Percentiles rank a stretch among this genome's conserved stretches.
Conservation (phyloP, 2,329 filamentous ascomycete species). For the Fusarium chlamydosporum region DNA sequence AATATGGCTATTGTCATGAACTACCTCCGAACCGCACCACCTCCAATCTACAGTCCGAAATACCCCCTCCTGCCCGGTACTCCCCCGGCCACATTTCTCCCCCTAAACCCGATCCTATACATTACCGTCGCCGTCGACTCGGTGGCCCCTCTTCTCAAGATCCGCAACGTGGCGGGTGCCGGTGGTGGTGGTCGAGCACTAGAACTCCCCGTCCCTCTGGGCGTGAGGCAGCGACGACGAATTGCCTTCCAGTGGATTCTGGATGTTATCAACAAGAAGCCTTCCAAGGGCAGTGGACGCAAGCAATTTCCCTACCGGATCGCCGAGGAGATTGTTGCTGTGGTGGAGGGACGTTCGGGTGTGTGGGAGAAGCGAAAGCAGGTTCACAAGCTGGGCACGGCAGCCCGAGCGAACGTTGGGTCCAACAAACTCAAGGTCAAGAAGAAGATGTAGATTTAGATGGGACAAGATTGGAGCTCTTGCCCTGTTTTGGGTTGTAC, state of each 20-base stretch:
- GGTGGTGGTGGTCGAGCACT: conserved; percentile 89
- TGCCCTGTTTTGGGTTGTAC: conserved; percentile 42
- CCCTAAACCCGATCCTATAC: conserved; percentile 90
- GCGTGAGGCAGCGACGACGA: conserved; percentile 80
- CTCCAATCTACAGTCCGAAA: conserved; percentile 80
- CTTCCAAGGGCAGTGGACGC: conserved; percentile 77
- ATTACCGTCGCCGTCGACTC: conserved; percentile 93
- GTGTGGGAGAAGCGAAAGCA: conserved; percentile 86
- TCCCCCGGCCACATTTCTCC: conserved; percentile 83
- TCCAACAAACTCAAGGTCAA: conserved; percentile 56
- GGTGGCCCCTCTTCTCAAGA: conserved; percentile 87
- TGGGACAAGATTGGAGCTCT: conserved; percentile 12
- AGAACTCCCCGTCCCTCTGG: conserved; percentile 84
- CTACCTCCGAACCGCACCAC: conserved; percentile 84
- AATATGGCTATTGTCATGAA: conserved; percentile 88
- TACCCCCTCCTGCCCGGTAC: conserved; percentile 81
- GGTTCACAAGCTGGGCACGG: conserved; percentile 85
- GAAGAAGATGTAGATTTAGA: conserved; percentile 54
- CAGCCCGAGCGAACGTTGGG: conserved; percentile 79
- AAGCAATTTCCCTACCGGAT: conserved; percentile 82
- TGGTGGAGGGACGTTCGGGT: conserved; percentile 86
- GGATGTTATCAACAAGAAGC: conserved; percentile 83
- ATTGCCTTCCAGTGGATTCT: conserved; percentile 91
- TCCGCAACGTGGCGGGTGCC: conserved; percentile 80
- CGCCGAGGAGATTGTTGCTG: conserved; percentile 86